Conservation (phyloP, 2,329 filamentous ascomycete genomes). For the Diaporthe capsici region DNA sequence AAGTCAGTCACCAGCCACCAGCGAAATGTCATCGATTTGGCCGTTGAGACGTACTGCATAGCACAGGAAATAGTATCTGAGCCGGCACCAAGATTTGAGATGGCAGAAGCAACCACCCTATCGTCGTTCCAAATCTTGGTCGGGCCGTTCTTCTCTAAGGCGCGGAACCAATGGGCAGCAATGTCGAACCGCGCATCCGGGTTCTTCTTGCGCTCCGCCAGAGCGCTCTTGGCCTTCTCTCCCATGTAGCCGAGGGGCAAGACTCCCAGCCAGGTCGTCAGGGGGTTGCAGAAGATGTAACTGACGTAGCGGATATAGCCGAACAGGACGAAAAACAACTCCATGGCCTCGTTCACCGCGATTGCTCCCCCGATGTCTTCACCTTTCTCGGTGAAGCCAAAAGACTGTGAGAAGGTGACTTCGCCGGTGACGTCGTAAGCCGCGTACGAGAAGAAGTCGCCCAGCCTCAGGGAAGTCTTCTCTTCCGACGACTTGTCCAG, state of each 20-base stretch:
- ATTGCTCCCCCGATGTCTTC: conserved; percentile 51
- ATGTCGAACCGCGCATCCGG: conserved; percentile 46
- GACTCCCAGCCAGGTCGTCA: conserved; percentile 47
- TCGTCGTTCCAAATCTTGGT: conserved; percentile 15
- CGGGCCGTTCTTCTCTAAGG: not conserved
- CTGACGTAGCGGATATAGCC: conserved; percentile 46
- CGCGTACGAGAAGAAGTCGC: conserved; percentile 46
- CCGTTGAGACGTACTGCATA: conserved; percentile 39
- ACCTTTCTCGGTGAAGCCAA: conserved; percentile 46
- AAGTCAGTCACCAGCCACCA: not conserved
- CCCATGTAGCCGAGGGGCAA: conserved; percentile 49
- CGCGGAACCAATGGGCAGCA: conserved; percentile 47
- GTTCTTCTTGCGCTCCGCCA: conserved; percentile 45
- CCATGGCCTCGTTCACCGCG: conserved; percentile 40
- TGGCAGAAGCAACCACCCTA: conserved; percentile 6
- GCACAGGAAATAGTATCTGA: conserved; percentile 41
- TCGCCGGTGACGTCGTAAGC: conserved; percentile 52
- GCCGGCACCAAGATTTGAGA: conserved; percentile 30
- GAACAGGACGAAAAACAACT: conserved; percentile 44
- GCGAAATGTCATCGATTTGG: not conserved
- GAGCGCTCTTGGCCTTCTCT: conserved; percentile 44
- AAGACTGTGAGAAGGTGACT: conserved; percentile 49
- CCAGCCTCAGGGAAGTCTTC: conserved; percentile 41
- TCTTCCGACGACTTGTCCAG: conserved; percentile 41
- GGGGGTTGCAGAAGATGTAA: conserved; percentile 48